Conservation (phyloP, 805 yeast species). For the Wickerhamiella cacticola region DNA sequence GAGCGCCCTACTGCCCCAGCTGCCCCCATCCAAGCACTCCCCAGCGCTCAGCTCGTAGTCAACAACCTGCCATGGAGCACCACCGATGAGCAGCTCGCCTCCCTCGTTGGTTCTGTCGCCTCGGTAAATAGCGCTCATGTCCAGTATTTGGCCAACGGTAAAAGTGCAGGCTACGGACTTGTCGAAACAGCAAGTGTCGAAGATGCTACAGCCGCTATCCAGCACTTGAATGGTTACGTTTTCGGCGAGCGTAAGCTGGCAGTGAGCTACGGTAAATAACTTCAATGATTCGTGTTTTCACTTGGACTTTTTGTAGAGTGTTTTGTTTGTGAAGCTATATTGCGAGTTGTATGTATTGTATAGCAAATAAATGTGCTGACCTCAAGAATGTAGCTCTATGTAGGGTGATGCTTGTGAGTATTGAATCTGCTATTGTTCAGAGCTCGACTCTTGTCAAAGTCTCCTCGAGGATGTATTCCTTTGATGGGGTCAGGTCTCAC, state of each 20-base stretch:
- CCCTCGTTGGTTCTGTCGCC: slow-evolving; percentile 77
- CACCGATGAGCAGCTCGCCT: slow-evolving; percentile 70
- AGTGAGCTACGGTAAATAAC: neutral
- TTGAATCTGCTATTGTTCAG: too few species aligned
- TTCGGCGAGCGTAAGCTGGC: slow-evolving; percentile 2
- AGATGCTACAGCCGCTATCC: slow-evolving; percentile 62
- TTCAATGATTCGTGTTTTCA: neutral
- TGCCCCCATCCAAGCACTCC: slow-evolving; percentile 42
- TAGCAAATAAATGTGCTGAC: too few species aligned
- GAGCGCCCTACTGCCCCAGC: slow-evolving; percentile 18
- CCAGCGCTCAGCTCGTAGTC: slow-evolving; percentile 52
- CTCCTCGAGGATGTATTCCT: too few species aligned
- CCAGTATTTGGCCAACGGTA: slow-evolving; percentile 47
- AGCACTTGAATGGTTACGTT: slow-evolving; percentile 40
- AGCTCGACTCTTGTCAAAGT: too few species aligned
- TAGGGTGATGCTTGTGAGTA: too few species aligned
- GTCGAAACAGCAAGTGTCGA: slow-evolving; percentile 58
- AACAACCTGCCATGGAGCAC: slow-evolving; percentile 82
- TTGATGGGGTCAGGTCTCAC: too few species aligned
- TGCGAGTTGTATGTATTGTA: too few species aligned
- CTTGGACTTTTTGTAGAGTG: neutral
- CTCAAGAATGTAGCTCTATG: too few species aligned
- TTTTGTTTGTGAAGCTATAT: too few species aligned
- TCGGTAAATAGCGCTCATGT: slow-evolving; percentile 65
- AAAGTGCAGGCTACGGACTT: slow-evolving; percentile 75